Evolutionary conservation across 1,284 basidiomycete species (phyloP).

Genomic region (Takashimella koratensis): DNA sequence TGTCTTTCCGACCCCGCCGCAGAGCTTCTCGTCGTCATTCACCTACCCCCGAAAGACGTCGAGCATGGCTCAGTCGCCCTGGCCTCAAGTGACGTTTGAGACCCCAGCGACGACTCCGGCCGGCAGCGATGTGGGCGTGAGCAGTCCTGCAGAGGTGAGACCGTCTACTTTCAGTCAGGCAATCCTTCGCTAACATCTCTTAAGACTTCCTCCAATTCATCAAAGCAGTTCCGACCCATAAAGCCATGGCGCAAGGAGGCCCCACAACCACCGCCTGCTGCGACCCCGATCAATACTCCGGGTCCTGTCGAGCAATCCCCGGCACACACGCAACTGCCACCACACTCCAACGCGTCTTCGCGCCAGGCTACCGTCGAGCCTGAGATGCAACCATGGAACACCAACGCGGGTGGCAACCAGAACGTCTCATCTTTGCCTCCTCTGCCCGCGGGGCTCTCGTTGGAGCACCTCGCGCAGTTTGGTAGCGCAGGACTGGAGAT

Average conservation of each 20-base stretch:
- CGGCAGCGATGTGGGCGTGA: conserved; percentile 26
- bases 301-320: conserved; percentile 8
- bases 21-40: conserved; percentile 13
- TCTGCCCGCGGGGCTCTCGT: conserved; percentile 42
- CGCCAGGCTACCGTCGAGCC: conserved; percentile 13
- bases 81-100: conserved; percentile 23
- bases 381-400: conserved; percentile 9
- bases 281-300: conserved; percentile 6
- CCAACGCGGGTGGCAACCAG: neutral
- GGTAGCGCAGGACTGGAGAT: conserved; percentile 47
- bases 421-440: conserved; percentile 33
- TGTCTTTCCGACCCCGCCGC: conserved; percentile 17
- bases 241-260: conserved; percentile 22
- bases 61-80: conserved; percentile 9
- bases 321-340: conserved; percentile 1
- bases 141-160: conserved; percentile 35
- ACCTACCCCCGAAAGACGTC: conserved; percentile 1
- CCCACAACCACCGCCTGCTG: conserved; percentile 18
- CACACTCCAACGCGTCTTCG: conserved; percentile 1
- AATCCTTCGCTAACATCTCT: neutral
- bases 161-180: neutral
- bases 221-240: conserved; percentile 16
- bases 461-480: conserved; percentile 43
- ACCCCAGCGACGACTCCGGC: conserved; percentile 37
- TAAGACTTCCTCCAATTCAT: conserved; percentile 7